phyloP scores from a whole-genome alignment of 2,329 filamentous ascomycete species.

The Fusarium penzigii region DNA sequence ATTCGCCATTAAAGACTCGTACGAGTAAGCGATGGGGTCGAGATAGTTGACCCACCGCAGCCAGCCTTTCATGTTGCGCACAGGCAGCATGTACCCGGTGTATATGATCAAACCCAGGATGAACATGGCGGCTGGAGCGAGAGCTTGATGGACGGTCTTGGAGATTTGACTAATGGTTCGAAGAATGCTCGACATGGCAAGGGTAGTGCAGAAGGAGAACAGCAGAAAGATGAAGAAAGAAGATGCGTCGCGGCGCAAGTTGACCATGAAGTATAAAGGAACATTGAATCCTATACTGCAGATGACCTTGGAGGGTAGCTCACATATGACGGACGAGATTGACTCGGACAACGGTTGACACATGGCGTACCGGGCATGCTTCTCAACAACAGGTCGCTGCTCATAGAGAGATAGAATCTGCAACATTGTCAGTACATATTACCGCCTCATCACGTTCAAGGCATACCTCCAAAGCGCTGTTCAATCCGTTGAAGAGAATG shows the following conservation, averaged over 20 bases:
- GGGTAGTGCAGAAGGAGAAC: conserved; percentile 40
- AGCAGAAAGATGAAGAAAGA: conserved; percentile 49
- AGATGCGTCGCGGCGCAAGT: conserved; percentile 43
- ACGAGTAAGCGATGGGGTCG: conserved; percentile 64
- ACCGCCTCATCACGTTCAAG: conserved; percentile 27
- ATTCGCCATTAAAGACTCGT: conserved; percentile 65
- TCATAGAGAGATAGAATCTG: conserved; percentile 33
- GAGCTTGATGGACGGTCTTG: conserved; percentile 50
- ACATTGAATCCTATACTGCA: conserved; percentile 42
- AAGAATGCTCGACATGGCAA: conserved; percentile 47
- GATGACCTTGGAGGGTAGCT: conserved; percentile 42
- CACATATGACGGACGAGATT: conserved; percentile 36
- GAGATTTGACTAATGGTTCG: conserved; percentile 40
- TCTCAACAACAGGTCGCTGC: conserved; percentile 36
- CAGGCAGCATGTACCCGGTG: conserved; percentile 50
- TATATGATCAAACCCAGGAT: conserved; percentile 30
- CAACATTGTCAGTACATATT: neutral
- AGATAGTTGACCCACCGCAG: conserved; percentile 67
- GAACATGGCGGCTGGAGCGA: conserved; percentile 41
- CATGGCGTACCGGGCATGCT: conserved; percentile 36
- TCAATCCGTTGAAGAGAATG: conserved; percentile 51
- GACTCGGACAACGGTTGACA: conserved; percentile 37
- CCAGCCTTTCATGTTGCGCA: conserved; percentile 58
- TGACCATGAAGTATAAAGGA: conserved; percentile 50
- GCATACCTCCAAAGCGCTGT: conserved; percentile 31